A percentile compares a stretch with the other conserved stretches of the same genome.
Conservation (phyloP, 768 basidiomycete genomes). For the Podaxis sp. region DNA sequence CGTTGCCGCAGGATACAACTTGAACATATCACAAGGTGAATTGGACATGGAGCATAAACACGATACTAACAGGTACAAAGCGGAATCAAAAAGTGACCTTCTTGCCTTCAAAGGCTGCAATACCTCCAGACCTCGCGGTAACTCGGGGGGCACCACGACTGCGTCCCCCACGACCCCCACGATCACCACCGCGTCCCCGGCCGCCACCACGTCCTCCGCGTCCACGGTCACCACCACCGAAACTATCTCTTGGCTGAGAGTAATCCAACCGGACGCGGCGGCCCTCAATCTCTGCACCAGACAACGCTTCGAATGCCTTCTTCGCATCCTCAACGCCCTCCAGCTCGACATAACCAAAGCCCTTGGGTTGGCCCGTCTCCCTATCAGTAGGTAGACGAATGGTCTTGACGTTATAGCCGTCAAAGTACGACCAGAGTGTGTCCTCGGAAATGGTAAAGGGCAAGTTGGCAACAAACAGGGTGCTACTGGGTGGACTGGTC, state of each 20-base stretch:
- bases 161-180: conserved; percentile 36
- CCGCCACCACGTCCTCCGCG: conserved; percentile 40
- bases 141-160: conserved; percentile 43
- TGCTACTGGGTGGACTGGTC: conserved; percentile 57
- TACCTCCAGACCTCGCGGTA: conserved; percentile 58
- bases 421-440: conserved; percentile 84
- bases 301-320: conserved; percentile 68
- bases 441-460: conserved; percentile 81
- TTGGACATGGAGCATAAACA: neutral
- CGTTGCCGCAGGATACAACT: neutral
- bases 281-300: conserved; percentile 77
- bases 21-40: neutral
- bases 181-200: conserved; percentile 32
- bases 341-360: conserved; percentile 97
- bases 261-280: conserved; percentile 80
- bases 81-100: conserved; percentile 52
- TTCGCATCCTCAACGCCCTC: conserved; percentile 74
- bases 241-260: conserved; percentile 72
- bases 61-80: conserved; percentile 1
- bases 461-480: conserved; percentile 90
- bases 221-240: conserved; percentile 45
- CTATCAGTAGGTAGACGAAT: conserved; percentile 91
- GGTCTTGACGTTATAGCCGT: conserved; percentile 81
- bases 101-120: conserved; percentile 61
- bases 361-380: conserved; percentile 87